Base-by-base conservation (phyloP, 1,139 yeast genomes). In the Hansenula lynferdii region DNA sequence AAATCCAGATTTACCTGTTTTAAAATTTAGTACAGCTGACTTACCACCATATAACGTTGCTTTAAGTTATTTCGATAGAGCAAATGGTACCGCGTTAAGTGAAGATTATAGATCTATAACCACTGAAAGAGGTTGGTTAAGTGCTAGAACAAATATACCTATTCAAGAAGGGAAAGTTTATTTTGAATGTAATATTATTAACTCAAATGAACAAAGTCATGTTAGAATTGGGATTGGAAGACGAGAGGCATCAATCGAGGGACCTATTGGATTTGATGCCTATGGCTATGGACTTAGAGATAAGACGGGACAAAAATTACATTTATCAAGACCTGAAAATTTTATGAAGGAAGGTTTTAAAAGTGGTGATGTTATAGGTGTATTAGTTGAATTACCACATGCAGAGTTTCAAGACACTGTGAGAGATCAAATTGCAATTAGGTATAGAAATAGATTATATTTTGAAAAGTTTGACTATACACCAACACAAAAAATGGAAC, bases 201-300 rank as follows among this genome's bases (percentile, higher is more conserved):
- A 62, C 34, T 75, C 75, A 33, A 68, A 71, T 46, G 68, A 64
- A 7, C 56, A 50, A 4, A 44, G 42, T 7, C 95, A 90, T 58
- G 90, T 90, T 1, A 62, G 98, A 27, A 56, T 90, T 20, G 99
- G 99, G 0, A 53, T 90, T 33, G 83, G 83, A 0, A 66, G 97
- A 40, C 70, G 86, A 47, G 98, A 92, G 55, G 95, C 96, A 1
- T 77, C 89, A 39, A 62, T 90, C 36, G 97, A 92, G 49, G 96
- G 96, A 0, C 98, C 99, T 0, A 92, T 90, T 9, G 99, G 99
- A 5, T 86, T 77, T 54, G 97, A 92, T 60, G 94, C 90, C 0
- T 92, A 89, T 61, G 92, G 97, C 0, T 92, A 94, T 58, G 97
- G 96, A 1, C 56, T 92, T 10, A 68, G 97, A 43, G 97, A 90